phyloP scores from a whole-genome alignment of 345 rosid species.

The Euphorbia peplus region DNA sequence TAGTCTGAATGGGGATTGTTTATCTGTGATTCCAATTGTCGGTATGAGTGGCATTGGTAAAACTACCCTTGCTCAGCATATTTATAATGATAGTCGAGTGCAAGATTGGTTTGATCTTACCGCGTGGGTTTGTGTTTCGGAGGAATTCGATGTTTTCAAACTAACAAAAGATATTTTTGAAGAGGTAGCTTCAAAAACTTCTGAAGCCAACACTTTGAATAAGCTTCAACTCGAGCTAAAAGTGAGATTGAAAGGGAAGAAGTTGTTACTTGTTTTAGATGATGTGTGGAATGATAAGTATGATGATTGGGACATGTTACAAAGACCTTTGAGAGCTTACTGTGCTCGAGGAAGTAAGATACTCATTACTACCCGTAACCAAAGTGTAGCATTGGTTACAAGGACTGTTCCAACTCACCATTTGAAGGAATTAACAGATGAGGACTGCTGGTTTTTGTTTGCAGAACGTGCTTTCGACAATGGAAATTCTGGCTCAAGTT shows the following conservation, averaged over 20 bases:
- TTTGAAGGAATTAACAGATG: slow-evolving; percentile 3
- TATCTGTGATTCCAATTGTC: slow-evolving; percentile 7
- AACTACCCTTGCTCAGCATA: slow-evolving; percentile 14
- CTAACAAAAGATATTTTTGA: slow-evolving; percentile 9
- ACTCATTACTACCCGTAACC: slow-evolving; percentile 1
- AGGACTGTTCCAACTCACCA: not conserved
- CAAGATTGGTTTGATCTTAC: slow-evolving; percentile 5
- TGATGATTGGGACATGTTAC: slow-evolving; percentile 2
- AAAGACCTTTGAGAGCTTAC: not conserved
- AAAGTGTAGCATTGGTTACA: not conserved
- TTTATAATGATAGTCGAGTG: slow-evolving; percentile 5
- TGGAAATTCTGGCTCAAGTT: not conserved
- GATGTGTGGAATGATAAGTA: slow-evolving; percentile 13
- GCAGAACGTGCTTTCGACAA: not conserved
- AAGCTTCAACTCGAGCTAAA: slow-evolving; percentile 2
- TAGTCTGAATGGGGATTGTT: not conserved
- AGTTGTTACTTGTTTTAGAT: slow-evolving; percentile 5
- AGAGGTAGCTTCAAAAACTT: not conserved
- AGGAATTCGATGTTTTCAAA: slow-evolving; percentile 5
- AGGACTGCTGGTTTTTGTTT: slow-evolving; percentile 12
- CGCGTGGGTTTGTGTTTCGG: slow-evolving; percentile 5
- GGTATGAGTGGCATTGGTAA: slow-evolving; percentile 17
- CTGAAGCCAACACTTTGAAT: not conserved
- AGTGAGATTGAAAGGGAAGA: not conserved
- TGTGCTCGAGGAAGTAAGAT: slow-evolving; percentile 1